A percentile compares a stretch with the other conserved stretches of the same genome.
phyloP scores from a whole-genome alignment of 257 asterid species.

The Misopates orontium region DNA sequence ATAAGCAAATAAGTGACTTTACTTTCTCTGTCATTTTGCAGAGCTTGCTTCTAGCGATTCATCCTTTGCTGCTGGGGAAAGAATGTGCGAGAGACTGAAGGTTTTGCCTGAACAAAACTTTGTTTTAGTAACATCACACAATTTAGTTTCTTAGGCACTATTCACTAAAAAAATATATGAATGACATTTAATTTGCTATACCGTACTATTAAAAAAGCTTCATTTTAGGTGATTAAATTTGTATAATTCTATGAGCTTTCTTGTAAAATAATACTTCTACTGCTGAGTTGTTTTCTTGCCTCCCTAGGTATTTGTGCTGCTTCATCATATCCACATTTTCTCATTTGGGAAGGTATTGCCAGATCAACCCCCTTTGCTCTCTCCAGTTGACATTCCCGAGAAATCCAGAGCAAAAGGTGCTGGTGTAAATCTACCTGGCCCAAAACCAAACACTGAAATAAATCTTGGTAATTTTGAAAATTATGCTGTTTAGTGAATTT shows the following conservation, averaged over 20 bases:
- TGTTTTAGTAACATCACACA: slow-evolving; percentile 10
- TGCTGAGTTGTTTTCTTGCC: slow-evolving; percentile 27
- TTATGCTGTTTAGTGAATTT: no score
- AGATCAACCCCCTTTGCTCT: slow-evolving; percentile 75
- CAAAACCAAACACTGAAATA: slow-evolving; percentile 71
- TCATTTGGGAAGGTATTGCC: slow-evolving; percentile 71
- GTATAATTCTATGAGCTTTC: no score
- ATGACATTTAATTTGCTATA: slow-evolving; percentile 5
- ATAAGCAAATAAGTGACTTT: slow-evolving; percentile 25
- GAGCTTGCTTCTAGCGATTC: slow-evolving; percentile 58
- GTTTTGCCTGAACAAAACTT: slow-evolving; percentile 44
- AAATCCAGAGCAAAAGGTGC: slow-evolving; percentile 73
- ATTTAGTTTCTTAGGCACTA: slow-evolving; percentile 18
- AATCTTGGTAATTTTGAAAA: slow-evolving; percentile 57
- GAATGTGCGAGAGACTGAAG: slow-evolving; percentile 89
- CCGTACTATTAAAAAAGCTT: background rate
- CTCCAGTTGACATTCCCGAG: slow-evolving; percentile 53
- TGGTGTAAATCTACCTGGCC: slow-evolving; percentile 56
- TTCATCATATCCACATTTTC: slow-evolving; percentile 82
- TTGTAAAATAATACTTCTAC: background rate
- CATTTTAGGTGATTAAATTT: slow-evolving; percentile 16
- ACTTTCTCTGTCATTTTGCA: slow-evolving; percentile 34
- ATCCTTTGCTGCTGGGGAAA: slow-evolving; percentile 76
- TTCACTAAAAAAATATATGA: slow-evolving; percentile 24
- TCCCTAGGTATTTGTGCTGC: slow-evolving; percentile 74